Conservation (phyloP, 345 rosid species). For the Pseudoturritis turrita region DNA sequence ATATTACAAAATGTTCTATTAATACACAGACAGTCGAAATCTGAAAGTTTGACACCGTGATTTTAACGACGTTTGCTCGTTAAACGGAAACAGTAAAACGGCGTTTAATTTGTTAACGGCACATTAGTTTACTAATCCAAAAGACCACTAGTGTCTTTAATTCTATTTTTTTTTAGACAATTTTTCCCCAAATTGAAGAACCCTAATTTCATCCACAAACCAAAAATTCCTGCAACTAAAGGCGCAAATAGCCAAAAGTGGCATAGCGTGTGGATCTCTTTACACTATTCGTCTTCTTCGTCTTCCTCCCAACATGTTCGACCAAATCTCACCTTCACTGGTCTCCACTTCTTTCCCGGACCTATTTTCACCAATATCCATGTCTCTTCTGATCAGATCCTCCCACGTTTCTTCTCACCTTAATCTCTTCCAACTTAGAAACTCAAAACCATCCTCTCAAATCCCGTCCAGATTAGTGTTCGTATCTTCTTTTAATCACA, state of each 20-base stretch:
- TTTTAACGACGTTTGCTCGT: too few relatives aligned
- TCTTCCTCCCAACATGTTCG: slow-evolving; percentile 18
- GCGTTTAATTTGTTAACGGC: too few relatives aligned
- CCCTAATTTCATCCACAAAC: slow-evolving; percentile 12
- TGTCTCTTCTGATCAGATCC: slow-evolving; percentile 56
- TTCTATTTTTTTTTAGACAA: too few relatives aligned
- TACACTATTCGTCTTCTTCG: not conserved
- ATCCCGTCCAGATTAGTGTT: not conserved
- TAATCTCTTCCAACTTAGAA: slow-evolving; percentile 10
- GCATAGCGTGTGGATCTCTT: slow-evolving; percentile 51
- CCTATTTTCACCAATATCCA: not conserved
- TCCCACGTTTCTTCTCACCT: slow-evolving; percentile 22
- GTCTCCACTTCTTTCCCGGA: slow-evolving; percentile 28
- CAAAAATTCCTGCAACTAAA: not conserved
- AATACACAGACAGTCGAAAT: too few relatives aligned
- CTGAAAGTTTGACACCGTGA: too few relatives aligned
- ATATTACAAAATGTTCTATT: too few relatives aligned
- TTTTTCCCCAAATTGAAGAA: too few relatives aligned
- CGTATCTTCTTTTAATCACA: slow-evolving; percentile 33
- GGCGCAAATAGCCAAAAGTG: slow-evolving; percentile 20
- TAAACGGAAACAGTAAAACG: too few relatives aligned
- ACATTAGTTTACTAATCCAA: too few relatives aligned
- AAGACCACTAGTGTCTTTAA: too few relatives aligned
- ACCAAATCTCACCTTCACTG: slow-evolving; percentile 25
- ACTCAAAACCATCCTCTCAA: slow-evolving; percentile 16